Conservation (phyloP, 306 rosid genomes). For the Prunus armeniaca region DNA sequence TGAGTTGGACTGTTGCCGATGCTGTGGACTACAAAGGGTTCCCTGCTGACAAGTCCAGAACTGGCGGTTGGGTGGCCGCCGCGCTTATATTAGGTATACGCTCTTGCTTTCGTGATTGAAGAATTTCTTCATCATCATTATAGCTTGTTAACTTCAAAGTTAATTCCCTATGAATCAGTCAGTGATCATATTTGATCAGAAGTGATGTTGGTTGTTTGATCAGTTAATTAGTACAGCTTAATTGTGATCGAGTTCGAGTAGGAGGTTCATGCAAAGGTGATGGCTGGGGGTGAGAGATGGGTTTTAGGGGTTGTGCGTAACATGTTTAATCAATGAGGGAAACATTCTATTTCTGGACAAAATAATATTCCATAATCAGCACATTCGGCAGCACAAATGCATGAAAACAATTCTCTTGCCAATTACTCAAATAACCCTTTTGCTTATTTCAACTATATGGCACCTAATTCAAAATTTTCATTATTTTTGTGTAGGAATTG, state of each 20-base stretch:
- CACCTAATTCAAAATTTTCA: no score
- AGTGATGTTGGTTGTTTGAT: no score
- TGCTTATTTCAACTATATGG: no score
- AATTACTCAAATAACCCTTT: no score
- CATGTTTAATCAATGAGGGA: background rate
- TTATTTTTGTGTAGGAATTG: constrained; percentile 49
- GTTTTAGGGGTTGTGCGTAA: background rate
- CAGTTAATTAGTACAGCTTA: background rate
- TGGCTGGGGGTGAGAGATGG: background rate
- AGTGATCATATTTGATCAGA: no score
- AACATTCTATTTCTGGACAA: no score
- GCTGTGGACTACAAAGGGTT: constrained; percentile 76
- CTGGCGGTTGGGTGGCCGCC: constrained; percentile 90
- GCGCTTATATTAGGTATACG: constrained; percentile 63
- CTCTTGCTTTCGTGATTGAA: background rate
- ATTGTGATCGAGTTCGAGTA: background rate
- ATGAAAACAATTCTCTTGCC: no score
- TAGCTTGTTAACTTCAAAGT: background rate
- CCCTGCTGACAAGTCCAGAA: constrained; percentile 74
- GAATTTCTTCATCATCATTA: background rate
- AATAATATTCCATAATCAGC: no score
- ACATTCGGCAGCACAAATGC: no score
- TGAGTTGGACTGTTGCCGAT: constrained; percentile 63
- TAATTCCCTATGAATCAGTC: no score
- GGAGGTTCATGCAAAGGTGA: constrained; percentile 23